Evolutionary conservation across 2,329 filamentous ascomycete species (phyloP), one percentile per base, ranked within the genome.

Genomic region (Hypomyces perniciosus): DNA sequence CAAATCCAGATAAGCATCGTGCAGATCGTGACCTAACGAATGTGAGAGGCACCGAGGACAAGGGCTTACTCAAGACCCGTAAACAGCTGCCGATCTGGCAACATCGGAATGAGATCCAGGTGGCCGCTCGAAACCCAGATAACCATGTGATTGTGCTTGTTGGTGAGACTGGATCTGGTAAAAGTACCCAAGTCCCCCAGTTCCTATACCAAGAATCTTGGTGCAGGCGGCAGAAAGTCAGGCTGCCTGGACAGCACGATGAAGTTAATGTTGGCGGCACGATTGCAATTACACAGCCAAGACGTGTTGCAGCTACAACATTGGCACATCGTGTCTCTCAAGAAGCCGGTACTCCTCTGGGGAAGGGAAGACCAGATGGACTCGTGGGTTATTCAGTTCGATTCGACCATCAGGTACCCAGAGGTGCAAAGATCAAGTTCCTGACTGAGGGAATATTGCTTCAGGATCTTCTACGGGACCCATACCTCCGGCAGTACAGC

Each of bases 381-480:
- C 62, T 74, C 29, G 91, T 99, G 8, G 93, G 93, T 38, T 99
- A 97, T 65, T 92, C 89, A 4, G 92, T 99, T 33, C 86, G 93
- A 50, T 99, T 99, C 62, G 93, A 99, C 60, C 88, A 91, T 54
- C 84, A 86, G 9, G 82, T 88, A 0, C 88, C 89, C n/a, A 81
- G 81, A 20, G 85, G 83, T n/a, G 88, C 89, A 4, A 84, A 80
- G 61, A 86, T 99, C 70, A 97, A 97, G 64, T 99, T 90, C 61
- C 73, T 99, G 56, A 99, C 93, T 0, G 95, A 99, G 68, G 93
- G 93, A 61, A 97, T 96, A 85, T 75, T 99, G 46, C 76, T 99
- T 10, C 91, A 97, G 66, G 95, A 99, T 68, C 85, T 99, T 68
- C 69, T 99, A 53, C 80, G 86, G 48, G 93, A 99, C 66, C 88